phyloP scores from a whole-genome alignment of 371 early-diverging fungal species.

The Nosema muscidifuracis region DNA sequence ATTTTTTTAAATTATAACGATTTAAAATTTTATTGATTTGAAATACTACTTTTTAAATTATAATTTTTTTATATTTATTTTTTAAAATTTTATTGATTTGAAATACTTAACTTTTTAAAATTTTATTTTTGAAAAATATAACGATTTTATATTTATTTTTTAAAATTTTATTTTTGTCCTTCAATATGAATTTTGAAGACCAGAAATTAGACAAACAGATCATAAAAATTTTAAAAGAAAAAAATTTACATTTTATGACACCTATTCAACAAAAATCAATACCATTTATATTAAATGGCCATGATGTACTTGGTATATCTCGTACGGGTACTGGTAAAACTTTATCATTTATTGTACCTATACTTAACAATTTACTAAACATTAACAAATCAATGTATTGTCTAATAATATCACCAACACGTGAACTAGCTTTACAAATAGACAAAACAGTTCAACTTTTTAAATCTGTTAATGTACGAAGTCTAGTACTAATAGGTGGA shows the following conservation, averaged over 20 bases:
- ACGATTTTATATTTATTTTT: background rate
- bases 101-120: no score
- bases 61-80: no score
- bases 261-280: slow-evolving; percentile 85
- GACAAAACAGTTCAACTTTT: slow-evolving; percentile 83
- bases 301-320: slow-evolving; percentile 91
- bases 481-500: slow-evolving; percentile 86
- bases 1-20: background rate
- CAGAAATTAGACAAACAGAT: slow-evolving; percentile 66
- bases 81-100: no score
- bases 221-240: slow-evolving; percentile 46
- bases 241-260: slow-evolving; percentile 55
- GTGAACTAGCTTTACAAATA: slow-evolving; percentile 91
- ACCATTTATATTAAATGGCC: slow-evolving; percentile 76
- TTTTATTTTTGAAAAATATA: no score
- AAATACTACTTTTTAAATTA: background rate
- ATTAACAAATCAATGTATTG: slow-evolving; percentile 56
- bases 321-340: slow-evolving; percentile 96
- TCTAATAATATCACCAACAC: slow-evolving; percentile 85
- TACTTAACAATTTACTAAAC: slow-evolving; percentile 71
- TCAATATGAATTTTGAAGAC: slow-evolving; percentile 63
- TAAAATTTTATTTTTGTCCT: slow-evolving; percentile 6
- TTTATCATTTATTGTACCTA: slow-evolving; percentile 85
- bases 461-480: slow-evolving; percentile 73
- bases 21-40: slow-evolving; percentile 6